Percentiles rank a stretch among this genome's conserved stretches.
phyloP scores from a whole-genome alignment of 495 filamentous ascomycete species.

The Pyrenula massariospora region DNA sequence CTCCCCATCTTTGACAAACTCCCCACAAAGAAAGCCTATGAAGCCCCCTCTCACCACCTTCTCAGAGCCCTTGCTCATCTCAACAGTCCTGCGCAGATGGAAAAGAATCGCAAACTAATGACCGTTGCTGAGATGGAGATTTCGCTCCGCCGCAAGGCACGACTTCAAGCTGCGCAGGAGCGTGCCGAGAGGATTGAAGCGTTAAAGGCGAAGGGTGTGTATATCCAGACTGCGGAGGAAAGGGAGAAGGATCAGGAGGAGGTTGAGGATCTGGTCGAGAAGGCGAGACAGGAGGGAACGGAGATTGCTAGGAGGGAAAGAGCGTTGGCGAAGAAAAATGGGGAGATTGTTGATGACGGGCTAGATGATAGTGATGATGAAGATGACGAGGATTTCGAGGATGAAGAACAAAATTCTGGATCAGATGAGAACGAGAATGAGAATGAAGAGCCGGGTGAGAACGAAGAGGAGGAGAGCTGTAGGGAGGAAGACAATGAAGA shows the following conservation, averaged over 20 bases:
- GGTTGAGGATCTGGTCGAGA: constrained; percentile 78
- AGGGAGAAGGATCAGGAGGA: constrained; percentile 65
- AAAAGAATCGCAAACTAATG: constrained; percentile 37
- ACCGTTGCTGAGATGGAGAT: constrained; percentile 58
- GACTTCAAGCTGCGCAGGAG: constrained; percentile 68
- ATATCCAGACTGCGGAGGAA: constrained; percentile 80
- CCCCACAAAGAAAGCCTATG: constrained; percentile 41
- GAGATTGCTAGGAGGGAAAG: constrained; percentile 68
- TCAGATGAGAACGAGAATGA: constrained; percentile 35
- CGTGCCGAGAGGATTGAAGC: constrained; percentile 68
- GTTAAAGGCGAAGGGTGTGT: constrained; percentile 64
- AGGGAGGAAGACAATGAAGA: constrained; percentile 17
- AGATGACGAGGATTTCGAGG: constrained; percentile 52
- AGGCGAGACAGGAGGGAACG: constrained; percentile 68
- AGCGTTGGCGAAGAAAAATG: constrained; percentile 50
- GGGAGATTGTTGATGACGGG: constrained; percentile 23
- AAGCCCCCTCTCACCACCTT: constrained; percentile 52
- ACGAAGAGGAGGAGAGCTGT: constrained; percentile 20
- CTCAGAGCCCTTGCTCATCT: constrained; percentile 67
- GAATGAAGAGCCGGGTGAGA: constrained; percentile 12
- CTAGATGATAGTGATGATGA: constrained; percentile 41
- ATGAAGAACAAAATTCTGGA: constrained; percentile 39
- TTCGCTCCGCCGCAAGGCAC: constrained; percentile 53
- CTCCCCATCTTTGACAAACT: constrained; percentile 59
- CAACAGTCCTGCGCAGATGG: constrained; percentile 46